These are phyloP conservation scores for Trametes cubensis DNA, from an alignment of 768 basidiomycete species.

Conservation along the genomic window DNA sequence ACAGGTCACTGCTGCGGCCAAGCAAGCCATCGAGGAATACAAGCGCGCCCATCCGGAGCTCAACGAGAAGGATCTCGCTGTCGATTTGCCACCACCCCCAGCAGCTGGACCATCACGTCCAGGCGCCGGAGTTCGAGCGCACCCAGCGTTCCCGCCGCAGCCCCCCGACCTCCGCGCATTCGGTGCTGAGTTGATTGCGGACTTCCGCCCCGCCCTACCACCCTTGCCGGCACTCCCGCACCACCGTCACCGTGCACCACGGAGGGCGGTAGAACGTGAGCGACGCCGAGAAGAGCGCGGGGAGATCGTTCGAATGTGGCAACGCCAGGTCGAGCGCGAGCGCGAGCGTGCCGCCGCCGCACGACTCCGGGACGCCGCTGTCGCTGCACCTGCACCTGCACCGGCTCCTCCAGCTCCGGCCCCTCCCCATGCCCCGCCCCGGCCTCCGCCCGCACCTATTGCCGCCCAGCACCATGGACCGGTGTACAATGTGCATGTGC, in stretches of 20 bases:
- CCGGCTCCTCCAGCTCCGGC: neutral
- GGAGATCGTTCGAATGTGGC: constrained; percentile 6
- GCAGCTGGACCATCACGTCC: constrained; percentile 26
- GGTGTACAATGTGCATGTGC: constrained; percentile 18
- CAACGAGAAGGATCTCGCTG: constrained; percentile 57
- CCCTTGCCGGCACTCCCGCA: no score
- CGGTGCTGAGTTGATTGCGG: no score
- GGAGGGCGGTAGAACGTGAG: neutral
- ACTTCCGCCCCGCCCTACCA: no score
- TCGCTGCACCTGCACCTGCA: neutral
- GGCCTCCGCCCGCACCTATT: neutral
- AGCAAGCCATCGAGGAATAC: constrained; percentile 65
- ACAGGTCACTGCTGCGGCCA: constrained; percentile 70
- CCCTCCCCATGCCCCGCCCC: neutral
- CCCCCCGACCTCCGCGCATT: neutral
- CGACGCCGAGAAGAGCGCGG: neutral
- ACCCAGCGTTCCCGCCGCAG: neutral
- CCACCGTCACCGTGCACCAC: no score
- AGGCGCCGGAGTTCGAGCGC: neutral
- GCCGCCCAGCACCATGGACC: constrained; percentile 1
- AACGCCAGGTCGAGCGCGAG: neutral
- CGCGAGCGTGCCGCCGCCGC: no score
- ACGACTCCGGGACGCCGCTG: no score
- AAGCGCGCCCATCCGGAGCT: constrained; percentile 64
- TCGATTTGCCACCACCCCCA: constrained; percentile 56